Conservation (phyloP, 495 filamentous ascomycete genomes). For the Penicillium diatomitis region DNA sequence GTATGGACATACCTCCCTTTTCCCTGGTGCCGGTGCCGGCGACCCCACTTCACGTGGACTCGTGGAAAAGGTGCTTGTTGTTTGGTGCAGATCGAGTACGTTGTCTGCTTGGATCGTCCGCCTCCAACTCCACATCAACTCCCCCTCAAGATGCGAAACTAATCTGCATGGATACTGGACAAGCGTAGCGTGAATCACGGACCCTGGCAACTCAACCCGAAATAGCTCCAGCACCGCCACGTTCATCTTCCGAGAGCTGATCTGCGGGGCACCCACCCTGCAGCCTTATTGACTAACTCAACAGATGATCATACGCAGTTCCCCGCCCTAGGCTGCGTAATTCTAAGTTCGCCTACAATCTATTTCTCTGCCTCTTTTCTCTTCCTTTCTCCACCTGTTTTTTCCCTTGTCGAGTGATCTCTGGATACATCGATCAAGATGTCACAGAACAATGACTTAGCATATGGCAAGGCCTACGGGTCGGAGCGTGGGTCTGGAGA, state of each 20-base stretch:
- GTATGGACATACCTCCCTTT: too few species aligned
- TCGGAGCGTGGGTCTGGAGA: constrained; percentile 21
- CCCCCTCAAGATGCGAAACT: too few species aligned
- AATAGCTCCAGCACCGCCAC: constrained; percentile 11
- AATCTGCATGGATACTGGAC: too few species aligned
- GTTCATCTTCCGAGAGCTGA: constrained; percentile 14
- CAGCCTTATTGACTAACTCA: too few species aligned
- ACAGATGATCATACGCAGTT: not conserved
- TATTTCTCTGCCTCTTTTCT: constrained; percentile 1
- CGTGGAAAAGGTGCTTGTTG: too few species aligned
- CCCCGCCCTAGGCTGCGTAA: constrained; percentile 9
- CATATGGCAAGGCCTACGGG: constrained; percentile 47
- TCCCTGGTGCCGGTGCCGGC: too few species aligned
- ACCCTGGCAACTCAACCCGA: not conserved
- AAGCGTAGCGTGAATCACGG: not conserved
- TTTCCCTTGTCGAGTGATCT: not conserved
- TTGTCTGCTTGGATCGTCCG: too few species aligned
- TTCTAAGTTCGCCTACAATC: too few species aligned
- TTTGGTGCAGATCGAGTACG: too few species aligned
- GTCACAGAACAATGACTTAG: constrained; percentile 43
- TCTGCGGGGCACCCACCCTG: constrained; percentile 12
- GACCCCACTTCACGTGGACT: too few species aligned
- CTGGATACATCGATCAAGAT: constrained; percentile 13
- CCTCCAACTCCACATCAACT: too few species aligned
- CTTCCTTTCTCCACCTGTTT: not conserved